These are phyloP conservation scores for Eucalyptus caleyi DNA, from an alignment of 345 rosid genomes.

Conservation along the genomic window DNA sequence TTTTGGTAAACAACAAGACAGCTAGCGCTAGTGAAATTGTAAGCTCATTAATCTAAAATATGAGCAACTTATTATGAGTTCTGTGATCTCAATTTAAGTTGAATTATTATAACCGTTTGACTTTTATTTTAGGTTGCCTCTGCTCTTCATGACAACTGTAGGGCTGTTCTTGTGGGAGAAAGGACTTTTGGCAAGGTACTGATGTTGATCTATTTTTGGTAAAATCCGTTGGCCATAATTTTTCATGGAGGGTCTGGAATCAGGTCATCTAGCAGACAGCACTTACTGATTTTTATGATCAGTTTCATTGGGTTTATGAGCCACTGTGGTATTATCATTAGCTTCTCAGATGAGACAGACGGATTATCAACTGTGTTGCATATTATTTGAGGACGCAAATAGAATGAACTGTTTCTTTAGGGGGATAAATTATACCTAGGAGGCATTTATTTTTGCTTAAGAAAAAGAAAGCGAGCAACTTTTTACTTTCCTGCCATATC, in stretches of 20 bases:
- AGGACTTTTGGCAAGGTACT: constrained; percentile 85
- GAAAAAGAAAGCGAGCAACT: neutral
- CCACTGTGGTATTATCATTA: neutral
- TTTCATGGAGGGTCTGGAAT: neutral
- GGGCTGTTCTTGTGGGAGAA: constrained; percentile 92
- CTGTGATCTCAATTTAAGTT: neutral
- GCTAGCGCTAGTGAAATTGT: constrained; percentile 98
- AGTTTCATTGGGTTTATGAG: neutral
- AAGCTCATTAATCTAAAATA: constrained; percentile 6
- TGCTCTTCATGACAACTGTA: constrained; percentile 97
- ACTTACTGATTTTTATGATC: neutral
- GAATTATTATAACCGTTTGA: neutral
- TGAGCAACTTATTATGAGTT: neutral
- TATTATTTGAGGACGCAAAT: neutral
- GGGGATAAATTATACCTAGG: neutral
- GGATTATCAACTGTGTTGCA: neutral
- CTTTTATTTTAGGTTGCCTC: constrained; percentile 70
- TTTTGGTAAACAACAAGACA: constrained; percentile 83
- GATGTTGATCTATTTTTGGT: neutral
- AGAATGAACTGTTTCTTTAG: neutral
- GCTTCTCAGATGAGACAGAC: neutral
- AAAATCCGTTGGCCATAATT: neutral
- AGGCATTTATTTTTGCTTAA: neutral
- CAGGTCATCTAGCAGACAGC: neutral
- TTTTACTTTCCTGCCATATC: neutral